Conservation (phyloP, 2,329 filamentous ascomycete species). For the Ascochyta fabae region DNA sequence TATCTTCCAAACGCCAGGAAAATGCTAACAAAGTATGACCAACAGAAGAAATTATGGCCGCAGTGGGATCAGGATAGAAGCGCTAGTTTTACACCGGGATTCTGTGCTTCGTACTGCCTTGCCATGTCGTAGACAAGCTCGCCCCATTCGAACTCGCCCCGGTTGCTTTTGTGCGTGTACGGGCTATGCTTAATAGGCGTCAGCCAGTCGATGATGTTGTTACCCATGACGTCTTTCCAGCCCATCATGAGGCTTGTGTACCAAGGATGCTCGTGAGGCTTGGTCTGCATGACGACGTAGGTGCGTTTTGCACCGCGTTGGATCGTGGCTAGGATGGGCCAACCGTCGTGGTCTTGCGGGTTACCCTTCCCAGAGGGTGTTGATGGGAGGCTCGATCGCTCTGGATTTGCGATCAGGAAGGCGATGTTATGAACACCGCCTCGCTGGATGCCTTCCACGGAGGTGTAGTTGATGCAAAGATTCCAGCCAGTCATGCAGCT, state of each 20-base stretch:
- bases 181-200: slow-evolving; percentile 78
- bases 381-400: slow-evolving; percentile 16
- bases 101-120: slow-evolving; percentile 31
- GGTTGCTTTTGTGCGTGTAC: slow-evolving; percentile 70
- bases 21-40: slow-evolving; percentile 15
- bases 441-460: slow-evolving; percentile 76
- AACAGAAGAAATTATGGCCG: neutral
- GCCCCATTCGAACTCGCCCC: slow-evolving; percentile 73
- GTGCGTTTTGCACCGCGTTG: slow-evolving; percentile 56
- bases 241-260: slow-evolving; percentile 75
- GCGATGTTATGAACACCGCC: slow-evolving; percentile 73
- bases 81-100: slow-evolving; percentile 28
- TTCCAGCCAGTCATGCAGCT: slow-evolving; percentile 73
- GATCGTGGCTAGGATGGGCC: slow-evolving; percentile 31
- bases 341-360: slow-evolving; percentile 23
- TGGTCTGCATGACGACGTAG: slow-evolving; percentile 80
- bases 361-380: slow-evolving; percentile 20
- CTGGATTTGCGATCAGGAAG: slow-evolving; percentile 57
- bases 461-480: slow-evolving; percentile 76
- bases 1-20: slow-evolving; percentile 31
- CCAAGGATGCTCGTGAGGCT: slow-evolving; percentile 83
- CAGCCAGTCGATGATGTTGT: slow-evolving; percentile 75
- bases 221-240: slow-evolving; percentile 80
- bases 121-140: slow-evolving; percentile 58
- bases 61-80: slow-evolving; percentile 20